A percentile compares a stretch with the other conserved stretches of the same genome.
Conservation (phyloP, 441 rosid genomes). For the Breynia disticha region DNA sequence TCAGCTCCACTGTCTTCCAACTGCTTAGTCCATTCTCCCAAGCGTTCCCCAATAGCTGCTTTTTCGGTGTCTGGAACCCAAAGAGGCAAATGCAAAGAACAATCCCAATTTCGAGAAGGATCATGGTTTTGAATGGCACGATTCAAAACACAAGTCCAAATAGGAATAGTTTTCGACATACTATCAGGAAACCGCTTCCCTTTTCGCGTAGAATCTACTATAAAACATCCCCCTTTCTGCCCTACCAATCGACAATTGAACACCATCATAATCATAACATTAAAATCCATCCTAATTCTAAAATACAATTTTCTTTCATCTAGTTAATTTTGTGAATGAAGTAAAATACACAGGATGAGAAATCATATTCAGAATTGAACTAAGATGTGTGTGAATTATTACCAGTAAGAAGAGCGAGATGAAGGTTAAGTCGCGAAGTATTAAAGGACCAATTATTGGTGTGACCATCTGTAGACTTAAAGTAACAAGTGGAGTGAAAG, state of each 20-base stretch:
- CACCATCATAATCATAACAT: too few relatives aligned
- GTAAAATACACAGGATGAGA: too few relatives aligned
- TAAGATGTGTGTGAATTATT: neutral
- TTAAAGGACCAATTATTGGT: slow-evolving; percentile 77
- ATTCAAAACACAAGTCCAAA: slow-evolving; percentile 84
- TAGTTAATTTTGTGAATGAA: too few relatives aligned
- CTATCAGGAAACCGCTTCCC: slow-evolving; percentile 96
- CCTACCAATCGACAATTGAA: slow-evolving; percentile 31
- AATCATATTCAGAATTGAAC: too few relatives aligned
- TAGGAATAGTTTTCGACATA: slow-evolving; percentile 94
- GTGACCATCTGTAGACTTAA: slow-evolving; percentile 97
- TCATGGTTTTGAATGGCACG: slow-evolving; percentile 40
- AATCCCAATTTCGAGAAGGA: slow-evolving; percentile 55
- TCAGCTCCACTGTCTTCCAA: slow-evolving; percentile 83
- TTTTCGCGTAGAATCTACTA: slow-evolving; percentile 76
- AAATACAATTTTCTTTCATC: too few relatives aligned
- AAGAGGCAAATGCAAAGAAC: slow-evolving; percentile 78
- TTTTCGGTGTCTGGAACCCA: slow-evolving; percentile 80
- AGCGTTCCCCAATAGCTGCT: slow-evolving; percentile 47
- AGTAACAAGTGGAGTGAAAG: slow-evolving; percentile 69
- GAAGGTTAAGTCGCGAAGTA: slow-evolving; percentile 84
- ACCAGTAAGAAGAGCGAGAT: slow-evolving; percentile 71
- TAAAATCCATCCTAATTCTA: too few relatives aligned
- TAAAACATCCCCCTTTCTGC: slow-evolving; percentile 82
- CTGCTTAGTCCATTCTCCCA: slow-evolving; percentile 67